Conservation (phyloP, 352 stramenopile genomes). For the Pythium scleroteichum region DNA sequence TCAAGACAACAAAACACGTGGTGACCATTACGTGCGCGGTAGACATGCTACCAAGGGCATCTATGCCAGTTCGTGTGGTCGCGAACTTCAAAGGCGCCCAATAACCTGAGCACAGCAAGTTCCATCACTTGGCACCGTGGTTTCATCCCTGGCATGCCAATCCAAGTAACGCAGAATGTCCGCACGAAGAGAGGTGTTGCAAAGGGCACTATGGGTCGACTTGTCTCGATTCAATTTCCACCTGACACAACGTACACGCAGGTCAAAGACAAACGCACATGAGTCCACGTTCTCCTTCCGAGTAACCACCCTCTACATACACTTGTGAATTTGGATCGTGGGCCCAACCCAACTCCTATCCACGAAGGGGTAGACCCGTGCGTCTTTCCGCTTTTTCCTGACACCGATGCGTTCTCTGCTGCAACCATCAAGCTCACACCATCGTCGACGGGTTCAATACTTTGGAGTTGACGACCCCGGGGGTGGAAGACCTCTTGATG, state of each 20-base stretch:
- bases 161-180: conserved; percentile 21
- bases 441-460: too few species aligned
- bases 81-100: conserved; percentile 12
- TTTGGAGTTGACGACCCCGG: too few species aligned
- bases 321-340: conserved; percentile 5
- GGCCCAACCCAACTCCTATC: neutral
- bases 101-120: conserved; percentile 10
- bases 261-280: neutral
- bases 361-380: too few species aligned
- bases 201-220: conserved; percentile 16
- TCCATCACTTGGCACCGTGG: conserved; percentile 14
- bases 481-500: too few species aligned
- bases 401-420: too few species aligned
- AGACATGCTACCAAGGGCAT: too few species aligned
- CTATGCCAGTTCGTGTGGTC: conserved; percentile 5
- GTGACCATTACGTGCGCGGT: too few species aligned
- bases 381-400: too few species aligned
- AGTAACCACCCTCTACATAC: conserved; percentile 8
- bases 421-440: neutral
- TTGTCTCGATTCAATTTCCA: conserved; percentile 11
- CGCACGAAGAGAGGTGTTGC: conserved; percentile 20
- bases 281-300: neutral
- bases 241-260: neutral
- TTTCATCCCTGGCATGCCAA: conserved; percentile 19
- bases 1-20: too few species aligned